Evolutionary conservation across 306 rosid species (phyloP), one percentile per base, ranked within the genome.

Genomic region (Prunus mongolica): DNA sequence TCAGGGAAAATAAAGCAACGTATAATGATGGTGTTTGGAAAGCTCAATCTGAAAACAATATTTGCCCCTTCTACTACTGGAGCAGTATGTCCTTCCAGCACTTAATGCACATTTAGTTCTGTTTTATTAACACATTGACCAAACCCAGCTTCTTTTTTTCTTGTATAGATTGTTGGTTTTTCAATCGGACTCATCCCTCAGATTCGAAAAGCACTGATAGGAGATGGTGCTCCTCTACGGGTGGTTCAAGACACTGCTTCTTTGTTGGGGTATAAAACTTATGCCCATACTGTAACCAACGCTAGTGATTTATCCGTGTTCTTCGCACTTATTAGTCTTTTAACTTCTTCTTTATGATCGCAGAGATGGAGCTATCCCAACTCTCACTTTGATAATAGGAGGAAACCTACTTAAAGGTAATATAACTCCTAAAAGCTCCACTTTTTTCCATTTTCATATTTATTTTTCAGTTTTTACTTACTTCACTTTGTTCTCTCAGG

Each of bases 21-120:
- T 24, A 38, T 79, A 34, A 74, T 52, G 68, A 60, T 13, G 32
- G 6, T 91, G 75, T 69, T 76, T 44, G 11, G 56, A 64, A 82
- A 80, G 71, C 77, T 89, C 50, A 88, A 82, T 78, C 76, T 89
- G 71, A 81, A 84, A 84, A 82, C 91, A 46, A 3, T 91, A 64
- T 87, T 93, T 65, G 86, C 97, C 18, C 98, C 98, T 16, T 82
- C 98, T 84, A 88, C 91, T 57, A 62, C 72, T 76, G 98, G 95
- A 73, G 91, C 97, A 83, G 98, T 91, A 91, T 64, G 52, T 1
- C 55, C 45, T 65, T 55, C 9, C 13, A 5, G 27, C n/a, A 22
- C 16, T 27, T 18, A 16, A 14, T 52, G 57, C 16, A 14, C 24
- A 28, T 44, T 54, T 15, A 28, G 77, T 25, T n/a, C 22, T 28